These are phyloP conservation scores for Hordeum marinum DNA, from an alignment of 176 grass and related monocot species.

Conservation along the genomic window DNA sequence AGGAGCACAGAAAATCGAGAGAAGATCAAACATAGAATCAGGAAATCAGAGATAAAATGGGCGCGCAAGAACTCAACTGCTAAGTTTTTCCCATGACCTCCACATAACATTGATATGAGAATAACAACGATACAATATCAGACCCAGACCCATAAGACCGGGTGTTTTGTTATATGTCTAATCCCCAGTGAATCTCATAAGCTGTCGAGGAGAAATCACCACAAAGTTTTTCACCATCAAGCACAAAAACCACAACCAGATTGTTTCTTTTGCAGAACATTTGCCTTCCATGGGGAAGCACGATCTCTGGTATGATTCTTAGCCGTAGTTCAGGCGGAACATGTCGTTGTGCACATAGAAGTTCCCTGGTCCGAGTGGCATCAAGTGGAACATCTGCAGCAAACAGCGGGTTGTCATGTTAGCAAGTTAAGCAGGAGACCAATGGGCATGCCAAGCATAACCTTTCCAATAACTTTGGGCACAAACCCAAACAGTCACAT, in stretches of 20 bases:
- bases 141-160: not conserved
- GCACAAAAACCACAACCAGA: not conserved
- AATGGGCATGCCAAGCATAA: not conserved
- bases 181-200: not conserved
- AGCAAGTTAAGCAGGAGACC: not conserved
- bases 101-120: not conserved
- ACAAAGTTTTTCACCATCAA: not conserved
- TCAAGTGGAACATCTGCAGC: constrained; percentile 59
- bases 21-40: not conserved
- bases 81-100: not conserved
- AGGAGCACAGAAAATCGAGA: not conserved
- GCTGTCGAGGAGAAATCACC: not conserved
- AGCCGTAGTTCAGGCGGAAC: constrained; percentile 65
- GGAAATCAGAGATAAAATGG: not conserved
- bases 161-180: not conserved
- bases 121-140: not conserved
- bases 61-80: not conserved
- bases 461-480: not conserved
- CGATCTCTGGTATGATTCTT: not conserved
- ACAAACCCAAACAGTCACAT: not conserved
- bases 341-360: constrained; percentile 66
- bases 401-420: not conserved
- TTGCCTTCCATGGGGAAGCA: not conserved
- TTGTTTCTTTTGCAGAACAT: not conserved
- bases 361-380: constrained; percentile 44